phyloP scores from a whole-genome alignment of 192 early-diverging fungal species.

The Linnemannia elongata region DNA sequence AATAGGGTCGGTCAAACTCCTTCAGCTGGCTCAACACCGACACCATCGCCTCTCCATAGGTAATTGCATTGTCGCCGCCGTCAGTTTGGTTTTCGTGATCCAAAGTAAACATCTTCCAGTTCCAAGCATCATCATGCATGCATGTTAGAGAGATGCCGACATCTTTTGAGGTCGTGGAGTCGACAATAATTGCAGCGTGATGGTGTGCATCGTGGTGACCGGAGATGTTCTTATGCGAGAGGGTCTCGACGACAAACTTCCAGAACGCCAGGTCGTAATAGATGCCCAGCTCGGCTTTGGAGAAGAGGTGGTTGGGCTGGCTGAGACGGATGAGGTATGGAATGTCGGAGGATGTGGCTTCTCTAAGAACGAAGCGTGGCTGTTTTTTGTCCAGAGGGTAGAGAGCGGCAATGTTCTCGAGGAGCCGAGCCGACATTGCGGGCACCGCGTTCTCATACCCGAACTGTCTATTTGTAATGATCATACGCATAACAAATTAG shows the following conservation, averaged over 20 bases:
- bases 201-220: slow-evolving; percentile 9
- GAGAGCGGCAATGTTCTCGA: background rate
- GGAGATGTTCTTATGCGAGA: background rate
- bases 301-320: background rate
- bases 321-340: slow-evolving; percentile 20
- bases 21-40: slow-evolving; percentile 16
- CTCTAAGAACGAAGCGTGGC: slow-evolving; percentile 13
- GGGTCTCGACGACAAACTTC: slow-evolving; percentile 8
- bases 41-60: background rate
- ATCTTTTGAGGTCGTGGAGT: slow-evolving; percentile 11
- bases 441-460: slow-evolving; percentile 39
- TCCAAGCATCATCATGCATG: background rate
- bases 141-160: slow-evolving; percentile 11
- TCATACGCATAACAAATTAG: background rate
- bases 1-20: slow-evolving; percentile 12
- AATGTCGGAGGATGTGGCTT: background rate
- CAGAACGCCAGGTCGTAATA: slow-evolving; percentile 14
- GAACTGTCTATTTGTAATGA: slow-evolving; percentile 11
- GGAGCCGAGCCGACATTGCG: background rate
- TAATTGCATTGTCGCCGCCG: background rate
- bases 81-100: background rate
- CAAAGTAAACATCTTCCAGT: slow-evolving; percentile 15
- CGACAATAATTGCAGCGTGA: slow-evolving; percentile 19
- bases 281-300: slow-evolving; percentile 11
- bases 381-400: background rate